Percentiles rank a stretch among this genome's conserved stretches.
Evolutionary conservation across 1,284 basidiomycete species (phyloP).

Genomic region (Papiliotrema fonsecae): DNA sequence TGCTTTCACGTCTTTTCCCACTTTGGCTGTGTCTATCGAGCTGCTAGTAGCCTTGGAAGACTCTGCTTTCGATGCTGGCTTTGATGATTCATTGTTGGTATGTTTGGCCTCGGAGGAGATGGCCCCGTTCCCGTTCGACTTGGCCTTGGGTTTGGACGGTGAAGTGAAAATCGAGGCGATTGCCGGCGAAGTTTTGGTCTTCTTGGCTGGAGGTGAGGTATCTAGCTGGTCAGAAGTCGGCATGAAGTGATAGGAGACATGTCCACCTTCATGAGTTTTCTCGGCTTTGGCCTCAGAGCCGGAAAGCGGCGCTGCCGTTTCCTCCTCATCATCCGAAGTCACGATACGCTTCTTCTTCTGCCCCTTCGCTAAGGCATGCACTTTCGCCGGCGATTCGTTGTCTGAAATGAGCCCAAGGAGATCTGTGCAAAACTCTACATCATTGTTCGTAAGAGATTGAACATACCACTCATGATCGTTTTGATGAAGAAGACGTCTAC

Average conservation of each 20-base stretch:
- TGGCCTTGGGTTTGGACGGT: conserved; percentile 12
- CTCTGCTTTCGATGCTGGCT: too few relatives aligned
- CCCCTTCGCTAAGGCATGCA: conserved; percentile 1
- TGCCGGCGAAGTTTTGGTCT: conserved; percentile 20
- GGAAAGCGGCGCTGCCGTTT: too few relatives aligned
- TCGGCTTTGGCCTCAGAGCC: too few relatives aligned
- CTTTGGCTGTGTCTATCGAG: too few relatives aligned
- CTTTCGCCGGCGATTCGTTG: conserved; percentile 21
- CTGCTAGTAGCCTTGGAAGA: too few relatives aligned
- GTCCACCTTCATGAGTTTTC: not conserved
- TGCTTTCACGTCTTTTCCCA: not conserved
- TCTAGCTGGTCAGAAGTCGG: conserved; percentile 8
- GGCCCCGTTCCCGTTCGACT: conserved; percentile 2
- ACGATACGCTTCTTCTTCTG: conserved; percentile 60
- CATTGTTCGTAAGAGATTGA: too few relatives aligned
- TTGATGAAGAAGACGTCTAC: too few relatives aligned
- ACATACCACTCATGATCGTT: conserved; percentile 10
- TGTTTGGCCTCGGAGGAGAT: conserved; percentile 12
- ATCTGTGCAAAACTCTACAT: too few relatives aligned
- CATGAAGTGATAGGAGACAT: not conserved
- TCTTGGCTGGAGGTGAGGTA: conserved; percentile 34
- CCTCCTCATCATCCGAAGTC: conserved; percentile 62
- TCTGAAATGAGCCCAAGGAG: conserved; percentile 13
- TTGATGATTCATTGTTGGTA: too few relatives aligned
- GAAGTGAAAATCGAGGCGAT: conserved; percentile 29